Conservation (phyloP, 164 flowering plant species). For the Vitis cinerea region DNA sequence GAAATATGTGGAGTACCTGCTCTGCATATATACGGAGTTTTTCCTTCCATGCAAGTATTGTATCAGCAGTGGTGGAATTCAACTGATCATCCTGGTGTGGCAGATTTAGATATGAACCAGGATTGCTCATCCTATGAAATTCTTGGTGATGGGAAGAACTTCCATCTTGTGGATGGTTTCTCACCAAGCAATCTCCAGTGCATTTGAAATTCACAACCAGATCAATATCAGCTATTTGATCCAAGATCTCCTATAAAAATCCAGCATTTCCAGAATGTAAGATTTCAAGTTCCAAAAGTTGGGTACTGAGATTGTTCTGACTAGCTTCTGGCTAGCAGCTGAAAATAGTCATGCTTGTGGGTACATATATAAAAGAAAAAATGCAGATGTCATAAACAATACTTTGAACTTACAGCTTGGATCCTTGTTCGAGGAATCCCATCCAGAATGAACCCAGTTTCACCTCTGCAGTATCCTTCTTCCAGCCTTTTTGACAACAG, state of each 20-base stretch:
- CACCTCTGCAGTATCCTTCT: conserved; percentile 78
- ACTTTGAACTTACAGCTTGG: conserved; percentile 73
- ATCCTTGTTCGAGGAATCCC: conserved; percentile 77
- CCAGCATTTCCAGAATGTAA: conserved; percentile 3
- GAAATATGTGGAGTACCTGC: conserved; percentile 19
- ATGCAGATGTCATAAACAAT: background rate
- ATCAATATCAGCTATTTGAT: conserved; percentile 46
- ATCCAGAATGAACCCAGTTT: conserved; percentile 90
- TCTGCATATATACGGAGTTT: conserved; percentile 29
- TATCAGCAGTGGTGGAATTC: conserved; percentile 8
- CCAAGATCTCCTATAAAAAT: conserved; percentile 43
- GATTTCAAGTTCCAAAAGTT: background rate
- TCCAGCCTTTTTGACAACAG: conserved; percentile 84
- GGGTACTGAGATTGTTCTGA: no score
- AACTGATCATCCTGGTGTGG: conserved; percentile 1
- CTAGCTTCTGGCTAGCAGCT: no score
- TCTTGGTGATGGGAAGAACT: conserved; percentile 10
- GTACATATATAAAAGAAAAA: background rate
- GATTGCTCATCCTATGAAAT: conserved; percentile 7
- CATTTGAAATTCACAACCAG: conserved; percentile 45
- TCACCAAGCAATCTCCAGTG: conserved; percentile 20
- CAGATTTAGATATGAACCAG: conserved; percentile 6
- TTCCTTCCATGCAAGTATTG: conserved; percentile 25
- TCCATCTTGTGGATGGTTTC: conserved; percentile 11
- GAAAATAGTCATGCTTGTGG: no score